Evolutionary conservation across 495 filamentous ascomycete genomes (phyloP), one percentile per base, ranked within the genome.

Genomic region (Trichocladium uniseriatum): DNA sequence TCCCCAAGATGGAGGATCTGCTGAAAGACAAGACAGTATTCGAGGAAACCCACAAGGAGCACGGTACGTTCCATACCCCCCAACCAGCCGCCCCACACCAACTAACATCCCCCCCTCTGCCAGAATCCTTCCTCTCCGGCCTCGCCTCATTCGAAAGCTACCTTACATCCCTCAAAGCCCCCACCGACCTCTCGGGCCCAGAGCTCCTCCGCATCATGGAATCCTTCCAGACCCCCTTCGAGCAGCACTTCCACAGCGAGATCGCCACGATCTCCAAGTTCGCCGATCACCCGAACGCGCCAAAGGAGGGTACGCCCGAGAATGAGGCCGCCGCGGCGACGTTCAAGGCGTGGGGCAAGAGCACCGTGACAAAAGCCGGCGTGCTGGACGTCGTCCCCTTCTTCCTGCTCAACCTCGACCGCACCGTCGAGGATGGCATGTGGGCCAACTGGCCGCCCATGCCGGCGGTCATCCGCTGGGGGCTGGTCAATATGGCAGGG

Each of bases 331-430:
- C 61, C 1, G 41, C 51, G 18, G 44, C 47, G 11, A 64, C 69
- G 0, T 59, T 69, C 39, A 68, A 71, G 60, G 65, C 68, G 3
- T 74, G 75, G 61, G 75, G 73, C 51, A 74, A 73, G 58, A 67
- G 59, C 53, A 77, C 71, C 10, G 68, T 76, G 14, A 70, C 66
- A 27, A 74, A 72, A 59, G 71, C 73, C 0, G 73, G 73, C 40
- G 52, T 66, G 2, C 62, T 65, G 9, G 73, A 77, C 51, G 72
- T 72, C 6, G 69, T 80, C 21, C 76, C 75, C 0, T 76, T 80
- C 57, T 77, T 80, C 63, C 63, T 79, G 47, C 62, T 79, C 41
- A 79, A 80, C 51, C 62, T 78, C 16, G 77, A 80, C 57, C 61
- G 65, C 34, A 72, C 71, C 14, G 69, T 61, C 44, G 77, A 80